Percentiles rank a stretch among this genome's conserved stretches.
Evolutionary conservation across 202 grass and related monocot genomes (phyloP).

Genomic region (Cymbopogon flexuosus): DNA sequence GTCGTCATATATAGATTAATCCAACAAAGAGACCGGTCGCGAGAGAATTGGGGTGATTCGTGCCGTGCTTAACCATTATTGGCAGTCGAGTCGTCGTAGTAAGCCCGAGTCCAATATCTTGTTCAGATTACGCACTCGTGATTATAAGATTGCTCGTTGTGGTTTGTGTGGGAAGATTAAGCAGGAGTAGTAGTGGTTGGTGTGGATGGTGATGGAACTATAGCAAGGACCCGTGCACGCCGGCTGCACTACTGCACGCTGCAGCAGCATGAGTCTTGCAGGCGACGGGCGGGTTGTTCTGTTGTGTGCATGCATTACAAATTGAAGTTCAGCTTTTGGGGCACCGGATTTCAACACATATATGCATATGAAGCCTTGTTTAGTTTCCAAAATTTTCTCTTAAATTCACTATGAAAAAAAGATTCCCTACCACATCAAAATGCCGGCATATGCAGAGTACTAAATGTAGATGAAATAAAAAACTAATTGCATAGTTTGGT

Average conservation of each 20-base stretch:
- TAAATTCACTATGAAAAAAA: no score
- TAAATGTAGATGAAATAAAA: no score
- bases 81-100: not conserved
- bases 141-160: not conserved
- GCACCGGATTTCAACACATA: not conserved
- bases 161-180: not conserved
- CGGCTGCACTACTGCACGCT: not conserved
- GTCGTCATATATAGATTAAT: not conserved
- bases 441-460: no score
- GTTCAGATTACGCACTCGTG: not conserved
- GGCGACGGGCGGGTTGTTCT: not conserved
- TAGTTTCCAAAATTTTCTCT: no score
- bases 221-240: not conserved
- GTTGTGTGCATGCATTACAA: not conserved
- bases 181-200: slow-evolving; percentile 3
- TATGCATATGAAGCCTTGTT: no score
- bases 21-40: not conserved
- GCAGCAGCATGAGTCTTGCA: slow-evolving; percentile 23
- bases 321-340: not conserved
- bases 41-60: not conserved
- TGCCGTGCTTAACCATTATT: not conserved
- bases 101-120: slow-evolving; percentile 28
- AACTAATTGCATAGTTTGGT: no score
- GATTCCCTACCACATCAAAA: no score
- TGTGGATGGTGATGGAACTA: not conserved